These are phyloP conservation scores for Eucalyptus marginata DNA, from an alignment of 345 rosid genomes.

Conservation along the genomic window DNA sequence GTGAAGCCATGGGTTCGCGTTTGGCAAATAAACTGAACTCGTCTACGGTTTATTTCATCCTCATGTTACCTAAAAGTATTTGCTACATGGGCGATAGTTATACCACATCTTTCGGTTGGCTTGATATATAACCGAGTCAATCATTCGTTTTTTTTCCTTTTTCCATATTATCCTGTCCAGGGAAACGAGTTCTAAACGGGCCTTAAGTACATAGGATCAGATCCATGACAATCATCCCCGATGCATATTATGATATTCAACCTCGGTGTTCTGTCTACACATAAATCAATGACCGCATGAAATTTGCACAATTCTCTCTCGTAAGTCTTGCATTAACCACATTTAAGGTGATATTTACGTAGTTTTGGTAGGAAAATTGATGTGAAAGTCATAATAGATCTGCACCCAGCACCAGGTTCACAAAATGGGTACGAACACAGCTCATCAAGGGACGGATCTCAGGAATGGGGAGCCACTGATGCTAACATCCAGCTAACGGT, in stretches of 20 bases:
- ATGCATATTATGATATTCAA: not conserved
- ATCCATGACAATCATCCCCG: not conserved
- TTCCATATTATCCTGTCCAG: not conserved
- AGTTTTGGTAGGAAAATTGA: not conserved
- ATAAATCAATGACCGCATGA: not conserved
- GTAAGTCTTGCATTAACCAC: not conserved
- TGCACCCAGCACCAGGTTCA: not conserved
- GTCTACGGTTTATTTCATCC: not conserved
- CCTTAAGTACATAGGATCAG: not conserved
- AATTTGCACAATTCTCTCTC: not conserved
- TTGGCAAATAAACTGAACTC: not conserved
- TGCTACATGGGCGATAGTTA: not conserved
- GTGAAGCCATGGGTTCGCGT: not conserved
- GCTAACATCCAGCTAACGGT: constrained; percentile 28
- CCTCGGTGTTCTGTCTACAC: not conserved
- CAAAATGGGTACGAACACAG: not conserved
- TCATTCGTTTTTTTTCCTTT: too few species aligned
- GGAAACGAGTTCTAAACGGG: not conserved
- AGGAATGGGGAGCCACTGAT: not conserved
- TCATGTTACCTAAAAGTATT: not conserved
- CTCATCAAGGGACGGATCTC: not conserved
- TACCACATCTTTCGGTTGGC: not conserved
- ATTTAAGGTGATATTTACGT: not conserved
- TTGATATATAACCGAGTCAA: not conserved
- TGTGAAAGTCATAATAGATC: not conserved